These are phyloP conservation scores for Solanum piurae DNA, from an alignment of 257 asterid genomes.

Conservation along the genomic window DNA sequence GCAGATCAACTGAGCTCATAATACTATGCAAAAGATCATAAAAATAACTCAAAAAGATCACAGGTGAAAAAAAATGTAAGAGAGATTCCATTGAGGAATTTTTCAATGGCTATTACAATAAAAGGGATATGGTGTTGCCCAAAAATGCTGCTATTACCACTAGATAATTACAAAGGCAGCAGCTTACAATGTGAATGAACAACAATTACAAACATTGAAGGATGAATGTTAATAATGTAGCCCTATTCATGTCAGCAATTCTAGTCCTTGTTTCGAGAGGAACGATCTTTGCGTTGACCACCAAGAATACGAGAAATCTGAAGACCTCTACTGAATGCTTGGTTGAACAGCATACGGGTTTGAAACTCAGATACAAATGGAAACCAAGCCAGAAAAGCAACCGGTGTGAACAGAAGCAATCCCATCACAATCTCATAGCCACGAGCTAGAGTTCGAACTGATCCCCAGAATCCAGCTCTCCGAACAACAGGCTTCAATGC, in stretches of 20 bases:
- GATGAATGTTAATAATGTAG: not conserved
- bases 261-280: constrained; percentile 85
- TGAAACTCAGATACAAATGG: constrained; percentile 96
- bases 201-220: not conserved
- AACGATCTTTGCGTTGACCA: constrained; percentile 76
- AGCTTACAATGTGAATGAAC: constrained; percentile 1
- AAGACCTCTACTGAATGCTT: constrained; percentile 98
- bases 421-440: constrained; percentile 92
- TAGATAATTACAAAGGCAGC: constrained; percentile 4
- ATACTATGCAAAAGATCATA: not conserved
- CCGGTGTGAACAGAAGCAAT: constrained; percentile 79
- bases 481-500: constrained; percentile 78
- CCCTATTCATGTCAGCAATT: not conserved
- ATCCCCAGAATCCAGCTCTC: constrained; percentile 81
- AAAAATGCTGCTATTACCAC: not conserved
- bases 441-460: constrained; percentile 75
- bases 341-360: constrained; percentile 94
- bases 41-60: not conserved
- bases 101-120: not conserved
- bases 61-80: not conserved
- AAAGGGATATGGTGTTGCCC: not conserved
- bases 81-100: not conserved
- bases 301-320: constrained; percentile 98
- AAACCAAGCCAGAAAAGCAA: constrained; percentile 95
- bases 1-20: not conserved